Evolutionary conservation across 345 rosid genomes (phyloP), one percentile per base, ranked within the genome.

Genomic region (Cochlearia excelsa): DNA sequence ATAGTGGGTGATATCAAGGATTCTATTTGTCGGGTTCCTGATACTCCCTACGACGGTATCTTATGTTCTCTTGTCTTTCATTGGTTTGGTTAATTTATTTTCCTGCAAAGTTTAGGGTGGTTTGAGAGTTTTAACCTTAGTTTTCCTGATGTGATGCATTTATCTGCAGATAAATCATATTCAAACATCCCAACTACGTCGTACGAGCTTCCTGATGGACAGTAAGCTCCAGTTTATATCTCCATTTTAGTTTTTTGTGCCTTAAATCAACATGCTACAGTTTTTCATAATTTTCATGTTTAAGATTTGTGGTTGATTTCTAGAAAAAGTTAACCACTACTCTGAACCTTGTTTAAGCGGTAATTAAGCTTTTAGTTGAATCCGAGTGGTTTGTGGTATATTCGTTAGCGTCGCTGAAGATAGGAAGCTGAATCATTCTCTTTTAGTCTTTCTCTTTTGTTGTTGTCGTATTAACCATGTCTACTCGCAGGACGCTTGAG

Each of bases 121-220:
- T 47, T 48, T 54, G 37, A 47, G 23, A 61, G 52, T 42, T 54
- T 16, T 16, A 63, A 41, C 45, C 41, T 27, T 46, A 35, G 9
- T 44, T 46, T 43, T 39, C 56, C 66, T 69, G 59, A 72, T 61
- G 35, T 63, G 37, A 8, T 57, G 31, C 5, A 34, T 52, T 62
- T 62, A 37, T 53, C 51, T 63, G 72, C 85, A 94, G 99, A 90
- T 72, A 80, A 70, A 61, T 75, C 90, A 35, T 94, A 94, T 67
- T 81, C 99, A 63, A 94, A 94, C 79, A 90, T 94, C 72, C 99
- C 97, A 29, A 94, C 83, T 81, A 94, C 99, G 51, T 81, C 97
- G 6, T 94, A 94, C 50, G 99, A 94, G 81, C 95, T 94, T 74
- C 99, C 99, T 57, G 99, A 94, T 82, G 99, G 99, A 83, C 99